Conservation (phyloP, 495 filamentous ascomycete genomes). For the Neurospora sp. region DNA sequence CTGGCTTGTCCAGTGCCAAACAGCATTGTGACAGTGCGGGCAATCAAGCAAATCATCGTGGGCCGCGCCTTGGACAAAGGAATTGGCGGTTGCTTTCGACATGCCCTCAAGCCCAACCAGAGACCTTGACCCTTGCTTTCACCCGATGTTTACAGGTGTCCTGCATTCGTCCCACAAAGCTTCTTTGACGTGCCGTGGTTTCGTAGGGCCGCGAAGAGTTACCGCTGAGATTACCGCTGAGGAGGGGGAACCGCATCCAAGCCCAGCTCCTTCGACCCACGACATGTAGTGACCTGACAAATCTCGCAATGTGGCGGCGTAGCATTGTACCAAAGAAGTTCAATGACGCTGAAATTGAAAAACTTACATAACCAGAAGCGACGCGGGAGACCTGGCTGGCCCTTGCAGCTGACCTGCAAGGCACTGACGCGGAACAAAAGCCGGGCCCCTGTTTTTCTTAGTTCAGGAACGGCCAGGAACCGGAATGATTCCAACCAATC, state of each 20-base stretch:
- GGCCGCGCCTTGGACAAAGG: neutral
- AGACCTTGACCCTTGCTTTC: neutral
- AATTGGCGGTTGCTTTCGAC: neutral
- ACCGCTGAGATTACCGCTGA: neutral
- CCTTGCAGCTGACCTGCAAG: slow-evolving; percentile 16
- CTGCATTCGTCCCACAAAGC: neutral
- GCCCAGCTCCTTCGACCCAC: neutral
- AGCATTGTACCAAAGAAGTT: neutral
- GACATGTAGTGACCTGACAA: slow-evolving; percentile 7
- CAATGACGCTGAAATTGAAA: slow-evolving; percentile 1
- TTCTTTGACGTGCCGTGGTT: neutral
- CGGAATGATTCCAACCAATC: slow-evolving; percentile 11
- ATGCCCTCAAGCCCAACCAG: neutral
- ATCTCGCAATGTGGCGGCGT: slow-evolving; percentile 4
- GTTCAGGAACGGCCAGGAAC: slow-evolving; percentile 8
- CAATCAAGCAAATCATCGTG: neutral
- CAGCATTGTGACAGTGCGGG: neutral
- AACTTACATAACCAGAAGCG: neutral
- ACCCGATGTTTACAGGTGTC: neutral
- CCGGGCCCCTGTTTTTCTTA: slow-evolving; percentile 5
- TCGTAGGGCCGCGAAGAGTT: neutral
- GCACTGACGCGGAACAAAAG: slow-evolving; percentile 7
- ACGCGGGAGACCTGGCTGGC: slow-evolving; percentile 7
- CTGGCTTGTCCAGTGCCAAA: neutral
- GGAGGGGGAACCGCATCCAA: neutral